phyloP scores from a whole-genome alignment of 495 filamentous ascomycete genomes.

The Penicillium steckii region DNA sequence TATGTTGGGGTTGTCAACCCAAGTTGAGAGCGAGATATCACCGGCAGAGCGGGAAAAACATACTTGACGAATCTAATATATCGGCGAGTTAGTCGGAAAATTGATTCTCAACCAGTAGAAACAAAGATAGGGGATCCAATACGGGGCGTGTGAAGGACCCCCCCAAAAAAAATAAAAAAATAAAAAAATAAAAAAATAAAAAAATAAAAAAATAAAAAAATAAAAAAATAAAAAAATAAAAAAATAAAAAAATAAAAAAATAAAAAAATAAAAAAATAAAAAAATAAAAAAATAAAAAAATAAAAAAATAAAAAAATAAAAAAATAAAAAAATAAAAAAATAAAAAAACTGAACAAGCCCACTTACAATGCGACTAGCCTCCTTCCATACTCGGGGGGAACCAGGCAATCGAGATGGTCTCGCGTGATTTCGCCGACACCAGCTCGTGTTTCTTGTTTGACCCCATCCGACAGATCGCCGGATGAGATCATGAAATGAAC shows the following conservation, averaged over 20 bases:
- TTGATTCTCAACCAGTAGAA: neutral
- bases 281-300: too few species aligned
- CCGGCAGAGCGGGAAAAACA: conserved; percentile 31
- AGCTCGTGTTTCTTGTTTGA: conserved; percentile 26
- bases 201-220: too few species aligned
- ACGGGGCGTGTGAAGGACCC: too few species aligned
- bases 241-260: too few species aligned
- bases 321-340: too few species aligned
- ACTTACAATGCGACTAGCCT: conserved; percentile 30
- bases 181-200: too few species aligned
- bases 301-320: too few species aligned
- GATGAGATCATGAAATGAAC: conserved; percentile 37
- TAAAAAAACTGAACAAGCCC: too few species aligned
- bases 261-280: too few species aligned
- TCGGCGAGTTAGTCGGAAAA: neutral
- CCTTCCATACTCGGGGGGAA: conserved; percentile 29
- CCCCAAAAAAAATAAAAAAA: too few species aligned
- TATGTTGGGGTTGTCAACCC: conserved; percentile 15
- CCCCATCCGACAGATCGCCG: conserved; percentile 18
- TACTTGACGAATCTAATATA: conserved; percentile 30
- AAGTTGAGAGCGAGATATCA: conserved; percentile 31
- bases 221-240: too few species aligned
- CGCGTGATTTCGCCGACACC: conserved; percentile 19
- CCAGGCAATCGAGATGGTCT: conserved; percentile 23
- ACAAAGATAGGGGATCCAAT: too few species aligned